Percentiles rank a stretch among this genome's conserved stretches.
phyloP scores from a whole-genome alignment of 345 rosid species.

The Reutealis trisperma region DNA sequence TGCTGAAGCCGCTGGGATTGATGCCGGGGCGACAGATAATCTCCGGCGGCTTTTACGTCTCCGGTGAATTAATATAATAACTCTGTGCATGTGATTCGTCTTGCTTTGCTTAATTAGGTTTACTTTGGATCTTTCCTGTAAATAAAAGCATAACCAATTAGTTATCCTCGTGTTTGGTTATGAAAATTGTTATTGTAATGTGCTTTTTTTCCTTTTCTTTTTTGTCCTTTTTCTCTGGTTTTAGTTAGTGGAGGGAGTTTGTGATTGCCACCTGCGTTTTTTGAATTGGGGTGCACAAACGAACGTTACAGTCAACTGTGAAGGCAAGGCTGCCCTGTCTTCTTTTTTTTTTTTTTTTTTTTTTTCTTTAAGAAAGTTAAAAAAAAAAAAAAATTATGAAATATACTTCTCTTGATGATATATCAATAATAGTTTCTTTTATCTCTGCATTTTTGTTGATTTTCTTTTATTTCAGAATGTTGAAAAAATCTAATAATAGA shows the following conservation, averaged over 20 bases:
- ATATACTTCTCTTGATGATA: too few relatives aligned
- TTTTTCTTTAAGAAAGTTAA: too few relatives aligned
- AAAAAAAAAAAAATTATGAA: too few relatives aligned
- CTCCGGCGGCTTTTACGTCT: conserved; percentile 70
- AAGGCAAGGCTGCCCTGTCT: neutral
- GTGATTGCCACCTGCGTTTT: conserved; percentile 23
- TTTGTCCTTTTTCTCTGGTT: neutral
- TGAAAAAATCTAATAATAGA: too few relatives aligned
- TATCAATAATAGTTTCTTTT: too few relatives aligned
- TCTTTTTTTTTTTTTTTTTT: too few relatives aligned
- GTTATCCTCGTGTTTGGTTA: neutral
- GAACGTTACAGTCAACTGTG: neutral
- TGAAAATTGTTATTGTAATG: conserved; percentile 14
- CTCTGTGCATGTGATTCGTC: neutral
- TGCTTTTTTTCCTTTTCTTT: neutral
- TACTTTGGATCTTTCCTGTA: conserved; percentile 1
- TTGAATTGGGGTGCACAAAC: conserved; percentile 39
- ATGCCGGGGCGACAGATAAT: conserved; percentile 56
- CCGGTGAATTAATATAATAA: conserved; percentile 35
- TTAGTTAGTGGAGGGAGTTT: neutral
- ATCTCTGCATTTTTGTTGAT: too few relatives aligned
- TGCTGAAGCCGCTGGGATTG: conserved; percentile 41
- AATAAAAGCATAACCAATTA: conserved; percentile 26
- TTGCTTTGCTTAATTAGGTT: conserved; percentile 3
- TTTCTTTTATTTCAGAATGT: too few relatives aligned